A percentile compares a stretch with the other conserved stretches of the same genome.
These are phyloP conservation scores for Thermomyces lanuginosus DNA, from an alignment of 2,329 filamentous ascomycete genomes.

Conservation along the genomic window DNA sequence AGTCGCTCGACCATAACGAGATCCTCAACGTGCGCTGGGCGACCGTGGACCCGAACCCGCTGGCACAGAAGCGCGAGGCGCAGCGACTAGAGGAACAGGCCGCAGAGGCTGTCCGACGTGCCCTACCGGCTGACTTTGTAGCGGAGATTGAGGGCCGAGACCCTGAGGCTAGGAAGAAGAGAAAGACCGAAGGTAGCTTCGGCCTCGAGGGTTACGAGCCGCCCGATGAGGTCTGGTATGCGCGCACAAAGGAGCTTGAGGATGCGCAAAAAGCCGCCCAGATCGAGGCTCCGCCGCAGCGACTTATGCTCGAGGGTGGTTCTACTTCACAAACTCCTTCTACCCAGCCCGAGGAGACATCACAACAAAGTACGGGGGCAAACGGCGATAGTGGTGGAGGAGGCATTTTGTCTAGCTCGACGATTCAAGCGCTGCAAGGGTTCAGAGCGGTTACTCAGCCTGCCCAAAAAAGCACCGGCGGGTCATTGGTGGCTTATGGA, in stretches of 20 bases:
- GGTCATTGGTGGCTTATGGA: constrained; percentile 73
- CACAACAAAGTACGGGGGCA: constrained; percentile 28
- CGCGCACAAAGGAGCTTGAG: constrained; percentile 55
- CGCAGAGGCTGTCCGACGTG: constrained; percentile 76
- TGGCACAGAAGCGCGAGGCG: constrained; percentile 83
- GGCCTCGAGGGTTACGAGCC: constrained; percentile 84
- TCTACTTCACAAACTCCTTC: constrained; percentile 20
- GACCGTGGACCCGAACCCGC: constrained; percentile 86
- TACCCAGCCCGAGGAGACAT: constrained; percentile 12
- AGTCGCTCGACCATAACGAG: constrained; percentile 78
- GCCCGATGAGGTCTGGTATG: constrained; percentile 86
- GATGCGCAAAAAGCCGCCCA: constrained; percentile 38
- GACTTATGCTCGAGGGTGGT: constrained; percentile 30
- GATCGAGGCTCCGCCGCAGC: constrained; percentile 32
- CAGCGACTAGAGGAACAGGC: constrained; percentile 85
- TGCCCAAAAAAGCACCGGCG: constrained; percentile 31
- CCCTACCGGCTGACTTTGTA: constrained; percentile 76
- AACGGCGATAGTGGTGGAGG: too few species aligned
- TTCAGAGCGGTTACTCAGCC: constrained; percentile 31
- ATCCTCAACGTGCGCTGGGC: constrained; percentile 95
- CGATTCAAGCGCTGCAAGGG: constrained; percentile 59
- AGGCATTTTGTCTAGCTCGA: constrained; percentile 68
- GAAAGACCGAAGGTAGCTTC: constrained; percentile 78
- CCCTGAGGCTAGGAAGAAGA: constrained; percentile 68
- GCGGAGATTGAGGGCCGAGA: constrained; percentile 88